phyloP scores from a whole-genome alignment of 164 flowering plant species.

The Stephania cephalantha region DNA sequence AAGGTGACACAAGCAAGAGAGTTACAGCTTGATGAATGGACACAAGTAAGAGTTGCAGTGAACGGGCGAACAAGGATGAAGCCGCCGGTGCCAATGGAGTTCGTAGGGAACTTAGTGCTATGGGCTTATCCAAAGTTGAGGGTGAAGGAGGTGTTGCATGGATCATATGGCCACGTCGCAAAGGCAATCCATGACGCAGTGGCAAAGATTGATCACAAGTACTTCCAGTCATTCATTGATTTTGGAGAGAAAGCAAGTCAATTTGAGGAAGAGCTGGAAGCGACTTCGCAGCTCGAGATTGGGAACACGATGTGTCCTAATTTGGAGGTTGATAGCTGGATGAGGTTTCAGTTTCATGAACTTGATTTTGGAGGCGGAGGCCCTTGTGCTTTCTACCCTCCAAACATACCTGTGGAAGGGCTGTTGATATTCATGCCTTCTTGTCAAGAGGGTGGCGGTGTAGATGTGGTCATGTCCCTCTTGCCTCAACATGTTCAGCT shows the following conservation, averaged over 20 bases:
- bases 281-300: constrained; percentile 11
- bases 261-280: constrained; percentile 13
- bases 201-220: constrained; percentile 9
- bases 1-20: constrained; percentile 15
- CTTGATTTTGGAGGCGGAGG: constrained; percentile 23
- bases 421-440: constrained; percentile 16
- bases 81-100: constrained; percentile 18
- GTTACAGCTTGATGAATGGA: constrained; percentile 3
- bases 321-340: constrained; percentile 22
- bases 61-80: constrained; percentile 19
- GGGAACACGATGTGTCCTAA: constrained; percentile 16
- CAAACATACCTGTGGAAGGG: constrained; percentile 20
- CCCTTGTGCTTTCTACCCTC: constrained; percentile 20
- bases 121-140: constrained; percentile 21
- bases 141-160: constrained; percentile 15
- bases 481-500: constrained; percentile 14
- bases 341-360: constrained; percentile 22
- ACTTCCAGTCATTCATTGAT: constrained; percentile 20
- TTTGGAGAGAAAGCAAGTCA: constrained; percentile 7
- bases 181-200: constrained; percentile 19
- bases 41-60: constrained; percentile 20
- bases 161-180: constrained; percentile 10
- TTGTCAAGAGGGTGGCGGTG: constrained; percentile 15
- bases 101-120: constrained; percentile 20
- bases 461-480: constrained; percentile 15